Evolutionary conservation across 2,329 filamentous ascomycete species (phyloP), one percentile per base, ranked within the genome.

Genomic region (Arthrobotrys musiformis): DNA sequence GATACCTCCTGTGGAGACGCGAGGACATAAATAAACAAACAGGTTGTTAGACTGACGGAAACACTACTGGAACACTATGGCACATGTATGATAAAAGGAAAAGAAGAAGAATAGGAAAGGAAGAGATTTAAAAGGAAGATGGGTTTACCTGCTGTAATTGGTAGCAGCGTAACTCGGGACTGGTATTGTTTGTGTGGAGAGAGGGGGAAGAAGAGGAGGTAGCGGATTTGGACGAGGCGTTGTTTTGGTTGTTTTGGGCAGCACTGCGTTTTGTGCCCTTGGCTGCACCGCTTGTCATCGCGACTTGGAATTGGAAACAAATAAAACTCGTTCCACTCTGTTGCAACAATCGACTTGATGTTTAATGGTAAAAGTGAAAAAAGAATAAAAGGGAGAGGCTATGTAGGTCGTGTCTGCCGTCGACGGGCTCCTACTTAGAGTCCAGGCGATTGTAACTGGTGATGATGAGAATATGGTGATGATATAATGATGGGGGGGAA

Each of bases 121-220:
- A 3, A 17, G 15, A 40, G 22, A 26, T 24, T 62, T n/a, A n/a
- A n/a, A n/a, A n/a, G n/a, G n/a, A n/a, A n/a, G n/a, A n/a, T n/a
- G n/a, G n/a, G 44, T 70, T 69, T 77, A 77, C 73, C 73, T 77
- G 73, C 52, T 77, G 42, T 40, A 77, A 60, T 44, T 67, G 33
- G 61, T 60, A 77, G 66, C 73, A 60, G 60, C 44, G 73, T 64
- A 77, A 46, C 48, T 77, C 69, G 30, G 69, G 69, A 28, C 46
- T 66, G 61, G 50, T 48, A 13, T 40, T 48, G 11, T 30, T 58
- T 60, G 60, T 56, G 30, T 46, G 22, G 33, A 30, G 33, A 9
- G 54, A 58, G 9, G 50, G 8, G 50, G 28, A 2, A 8, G 44
- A 4, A n/a, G 37, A 24, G 28, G 46, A 50, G 19, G 46, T 28